A percentile compares a stretch with the other conserved stretches of the same genome.
Conservation (phyloP, 257 asterid species). For the Solanum gandarillasii region DNA sequence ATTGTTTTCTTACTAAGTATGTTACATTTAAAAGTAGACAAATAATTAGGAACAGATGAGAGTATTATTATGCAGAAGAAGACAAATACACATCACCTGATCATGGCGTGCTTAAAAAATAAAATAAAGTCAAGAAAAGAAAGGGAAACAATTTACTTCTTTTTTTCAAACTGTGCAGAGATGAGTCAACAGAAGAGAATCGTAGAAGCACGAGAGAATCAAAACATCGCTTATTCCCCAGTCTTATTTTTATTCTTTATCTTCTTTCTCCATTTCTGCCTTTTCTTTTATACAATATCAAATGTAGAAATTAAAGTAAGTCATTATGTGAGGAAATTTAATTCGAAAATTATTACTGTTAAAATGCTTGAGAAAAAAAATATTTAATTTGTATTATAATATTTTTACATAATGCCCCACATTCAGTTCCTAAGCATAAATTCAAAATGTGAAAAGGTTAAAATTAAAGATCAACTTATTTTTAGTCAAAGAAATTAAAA, state of each 20-base stretch:
- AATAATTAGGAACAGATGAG: rapidly evolving
- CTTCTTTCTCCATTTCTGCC: not conserved
- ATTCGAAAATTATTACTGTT: not conserved
- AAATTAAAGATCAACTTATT: not conserved
- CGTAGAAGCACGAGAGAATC: not conserved
- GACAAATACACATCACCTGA: not conserved
- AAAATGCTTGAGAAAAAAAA: not conserved
- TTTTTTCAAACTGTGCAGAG: not conserved
- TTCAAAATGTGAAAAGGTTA: not conserved
- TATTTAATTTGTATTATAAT: no score
- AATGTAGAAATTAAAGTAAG: not conserved
- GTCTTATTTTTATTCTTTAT: not conserved
- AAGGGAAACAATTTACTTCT: not conserved
- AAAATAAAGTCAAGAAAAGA: not conserved
- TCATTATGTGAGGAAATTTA: not conserved
- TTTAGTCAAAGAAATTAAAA: no score
- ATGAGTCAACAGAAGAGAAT: not conserved
- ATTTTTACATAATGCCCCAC: no score
- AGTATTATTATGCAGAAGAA: not conserved
- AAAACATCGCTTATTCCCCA: not conserved
- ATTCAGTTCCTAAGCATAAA: no score
- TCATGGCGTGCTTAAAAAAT: not conserved
- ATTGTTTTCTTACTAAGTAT: no score
- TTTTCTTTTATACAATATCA: not conserved
- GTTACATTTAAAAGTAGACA: rapidly evolving